phyloP scores from a whole-genome alignment of 805 yeast species.

The Saccharomycopsis sp. region DNA sequence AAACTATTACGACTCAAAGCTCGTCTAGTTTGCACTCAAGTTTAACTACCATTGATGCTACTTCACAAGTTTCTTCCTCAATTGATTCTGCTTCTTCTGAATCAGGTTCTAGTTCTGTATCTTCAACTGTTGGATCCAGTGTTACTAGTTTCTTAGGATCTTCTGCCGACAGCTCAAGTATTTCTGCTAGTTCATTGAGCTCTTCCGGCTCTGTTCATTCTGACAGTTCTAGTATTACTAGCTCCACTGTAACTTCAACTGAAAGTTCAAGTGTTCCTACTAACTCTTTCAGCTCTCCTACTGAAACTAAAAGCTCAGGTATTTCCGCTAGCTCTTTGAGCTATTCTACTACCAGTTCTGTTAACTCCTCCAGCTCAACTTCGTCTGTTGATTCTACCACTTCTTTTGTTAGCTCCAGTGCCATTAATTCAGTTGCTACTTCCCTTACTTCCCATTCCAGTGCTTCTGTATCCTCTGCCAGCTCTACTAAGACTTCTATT shows the following conservation, averaged over 20 bases:
- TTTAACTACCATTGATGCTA: background rate
- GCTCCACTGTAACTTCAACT: background rate
- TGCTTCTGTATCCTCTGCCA: background rate
- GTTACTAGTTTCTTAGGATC: background rate
- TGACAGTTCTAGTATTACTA: too few species aligned
- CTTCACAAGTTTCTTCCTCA: background rate
- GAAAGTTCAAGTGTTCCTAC: background rate
- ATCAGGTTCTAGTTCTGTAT: background rate
- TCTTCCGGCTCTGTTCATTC: too few species aligned
- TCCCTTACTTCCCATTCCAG: background rate
- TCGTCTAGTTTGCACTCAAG: too few species aligned
- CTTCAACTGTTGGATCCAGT: background rate
- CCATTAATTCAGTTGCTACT: background rate
- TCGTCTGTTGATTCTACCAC: background rate
- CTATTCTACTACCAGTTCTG: background rate
- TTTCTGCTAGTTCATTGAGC: background rate
- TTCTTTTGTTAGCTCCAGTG: background rate
- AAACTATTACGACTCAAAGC: background rate
- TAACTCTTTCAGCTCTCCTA: background rate
- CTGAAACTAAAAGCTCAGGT: background rate
- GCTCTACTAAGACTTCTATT: background rate
- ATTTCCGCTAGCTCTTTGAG: background rate
- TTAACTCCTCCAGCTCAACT: background rate
- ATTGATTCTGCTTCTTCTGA: background rate
- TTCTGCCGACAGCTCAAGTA: background rate